Evolutionary conservation across 2,329 filamentous ascomycete genomes (phyloP).

Genomic region (Colletotrichum tropicicola): DNA sequence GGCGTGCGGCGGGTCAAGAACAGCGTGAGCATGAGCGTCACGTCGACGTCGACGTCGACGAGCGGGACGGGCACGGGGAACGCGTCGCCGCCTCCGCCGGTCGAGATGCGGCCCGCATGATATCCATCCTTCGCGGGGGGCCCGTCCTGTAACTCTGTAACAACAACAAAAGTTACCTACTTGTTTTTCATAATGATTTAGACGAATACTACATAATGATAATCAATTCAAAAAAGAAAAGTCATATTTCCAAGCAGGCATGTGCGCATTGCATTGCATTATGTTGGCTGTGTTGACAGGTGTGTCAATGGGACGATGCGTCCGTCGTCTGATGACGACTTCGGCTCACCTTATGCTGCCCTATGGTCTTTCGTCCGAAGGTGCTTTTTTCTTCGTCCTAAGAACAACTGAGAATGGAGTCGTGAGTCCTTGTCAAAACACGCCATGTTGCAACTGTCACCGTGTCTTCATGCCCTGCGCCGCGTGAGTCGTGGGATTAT

Average conservation of each 20-base stretch:
- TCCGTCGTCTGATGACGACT: not conserved
- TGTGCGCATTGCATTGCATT: not conserved
- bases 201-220: not conserved
- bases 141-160: not conserved
- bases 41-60: not conserved
- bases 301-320: not conserved
- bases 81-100: not conserved
- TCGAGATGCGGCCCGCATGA: conserved; percentile 1
- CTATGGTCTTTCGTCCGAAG: too few species aligned
- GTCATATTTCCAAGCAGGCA: not conserved
- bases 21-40: not conserved
- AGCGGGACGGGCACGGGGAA: not conserved
- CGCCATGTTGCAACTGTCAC: not conserved
- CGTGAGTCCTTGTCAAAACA: not conserved
- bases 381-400: not conserved
- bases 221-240: not conserved
- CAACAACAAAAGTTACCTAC: not conserved
- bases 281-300: not conserved
- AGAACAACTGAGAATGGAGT: not conserved
- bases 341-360: not conserved
- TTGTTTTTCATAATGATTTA: too few species aligned
- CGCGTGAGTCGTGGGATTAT: not conserved
- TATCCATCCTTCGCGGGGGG: too few species aligned
- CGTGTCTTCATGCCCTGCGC: not conserved
- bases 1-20: conserved; percentile 3